Evolutionary conservation across 208 protist species (phyloP).

Genomic region (Trypanosoma caninum): DNA sequence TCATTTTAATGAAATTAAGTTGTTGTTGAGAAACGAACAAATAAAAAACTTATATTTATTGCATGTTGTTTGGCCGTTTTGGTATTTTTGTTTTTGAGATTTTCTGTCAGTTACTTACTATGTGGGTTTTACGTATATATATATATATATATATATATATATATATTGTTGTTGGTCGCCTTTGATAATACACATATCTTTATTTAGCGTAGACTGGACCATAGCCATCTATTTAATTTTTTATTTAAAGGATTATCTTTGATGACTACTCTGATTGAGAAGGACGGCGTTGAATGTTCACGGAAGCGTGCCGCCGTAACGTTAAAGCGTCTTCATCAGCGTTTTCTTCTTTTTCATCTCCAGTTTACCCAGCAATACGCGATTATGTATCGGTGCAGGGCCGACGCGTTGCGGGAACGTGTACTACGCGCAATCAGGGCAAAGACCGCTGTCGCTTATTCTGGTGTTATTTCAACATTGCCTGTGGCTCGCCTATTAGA

Average conservation of each 20-base stretch:
- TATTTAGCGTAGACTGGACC: background rate
- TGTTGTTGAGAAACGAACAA: too few species aligned
- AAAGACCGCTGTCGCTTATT: background rate
- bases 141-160: constrained; percentile 11
- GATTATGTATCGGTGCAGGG: constrained; percentile 74
- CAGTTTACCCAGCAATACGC: constrained; percentile 85
- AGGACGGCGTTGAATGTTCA: background rate
- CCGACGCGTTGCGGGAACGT: constrained; percentile 42
- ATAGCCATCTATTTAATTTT: background rate
- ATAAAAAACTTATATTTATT: too few species aligned
- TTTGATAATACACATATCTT: too few species aligned
- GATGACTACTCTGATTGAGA: background rate
- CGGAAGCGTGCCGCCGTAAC: constrained; percentile 36
- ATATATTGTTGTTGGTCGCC: too few species aligned
- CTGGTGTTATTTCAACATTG: background rate
- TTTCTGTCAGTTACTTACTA: too few species aligned
- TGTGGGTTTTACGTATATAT: background rate
- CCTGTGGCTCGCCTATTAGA: constrained; percentile 54
- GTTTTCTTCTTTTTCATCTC: constrained; percentile 72
- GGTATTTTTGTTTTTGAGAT: background rate
- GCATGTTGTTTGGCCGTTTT: background rate
- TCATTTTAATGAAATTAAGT: too few species aligned
- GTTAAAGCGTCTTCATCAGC: constrained; percentile 70
- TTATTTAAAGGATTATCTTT: background rate
- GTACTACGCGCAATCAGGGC: constrained; percentile 37